Percentiles rank a stretch among this genome's conserved stretches.
phyloP scores from a whole-genome alignment of 768 basidiomycete species.

The Hygrophorus pudorinus region DNA sequence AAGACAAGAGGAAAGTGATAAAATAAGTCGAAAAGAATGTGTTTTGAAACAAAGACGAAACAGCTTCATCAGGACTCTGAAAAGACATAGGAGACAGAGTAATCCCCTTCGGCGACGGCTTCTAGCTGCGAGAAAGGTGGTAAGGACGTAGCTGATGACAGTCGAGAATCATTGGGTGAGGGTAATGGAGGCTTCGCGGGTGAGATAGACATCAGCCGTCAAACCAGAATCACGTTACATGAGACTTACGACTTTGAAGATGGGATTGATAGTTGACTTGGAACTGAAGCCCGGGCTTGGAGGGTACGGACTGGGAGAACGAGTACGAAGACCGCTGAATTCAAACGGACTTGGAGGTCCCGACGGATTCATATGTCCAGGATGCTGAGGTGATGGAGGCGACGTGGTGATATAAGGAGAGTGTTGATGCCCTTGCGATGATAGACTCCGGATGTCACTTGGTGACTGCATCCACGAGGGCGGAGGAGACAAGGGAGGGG shows the following conservation, averaged over 20 bases:
- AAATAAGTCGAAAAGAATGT: constrained; percentile 9
- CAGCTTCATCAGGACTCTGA: constrained; percentile 33
- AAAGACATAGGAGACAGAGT: constrained; percentile 71
- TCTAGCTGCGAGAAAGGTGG: constrained; percentile 78
- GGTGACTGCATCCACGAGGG: constrained; percentile 47
- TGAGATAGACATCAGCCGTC: constrained; percentile 23
- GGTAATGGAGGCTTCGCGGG: constrained; percentile 45
- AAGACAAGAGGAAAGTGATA: no score
- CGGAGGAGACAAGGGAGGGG: constrained; percentile 49
- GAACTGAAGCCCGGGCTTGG: constrained; percentile 52
- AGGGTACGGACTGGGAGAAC: constrained; percentile 47
- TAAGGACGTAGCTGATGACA: constrained; percentile 38
- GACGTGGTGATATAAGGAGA: constrained; percentile 28
- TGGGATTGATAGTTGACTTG: constrained; percentile 71
- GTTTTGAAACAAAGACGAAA: constrained; percentile 15
- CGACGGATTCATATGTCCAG: constrained; percentile 27
- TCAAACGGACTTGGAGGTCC: constrained; percentile 41
- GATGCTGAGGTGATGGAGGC: constrained; percentile 18
- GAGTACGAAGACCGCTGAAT: constrained; percentile 35
- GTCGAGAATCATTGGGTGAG: constrained; percentile 27
- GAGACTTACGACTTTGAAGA: constrained; percentile 82
- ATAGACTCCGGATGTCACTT: constrained; percentile 15
- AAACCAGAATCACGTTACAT: constrained; percentile 26
- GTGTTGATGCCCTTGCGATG: constrained; percentile 26
- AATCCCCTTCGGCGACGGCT: constrained; percentile 67